Base-by-base conservation (phyloP, 345 rosid genomes). In the Draba incana region DNA sequence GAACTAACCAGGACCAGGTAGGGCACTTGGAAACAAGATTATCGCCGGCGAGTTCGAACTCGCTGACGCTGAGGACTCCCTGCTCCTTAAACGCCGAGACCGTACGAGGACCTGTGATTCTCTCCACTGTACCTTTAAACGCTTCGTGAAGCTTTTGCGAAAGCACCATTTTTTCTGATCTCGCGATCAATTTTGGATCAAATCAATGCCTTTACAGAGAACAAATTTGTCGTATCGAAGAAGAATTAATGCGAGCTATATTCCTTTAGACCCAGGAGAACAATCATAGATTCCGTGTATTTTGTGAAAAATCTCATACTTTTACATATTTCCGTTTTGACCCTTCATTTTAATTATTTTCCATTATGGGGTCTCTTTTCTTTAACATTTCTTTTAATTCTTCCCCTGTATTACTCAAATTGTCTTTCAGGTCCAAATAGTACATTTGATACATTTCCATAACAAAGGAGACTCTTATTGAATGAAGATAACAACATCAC, bases 1-100 rank as follows among this genome's bases (percentile, higher is more conserved):
- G 42, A 49, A 62, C 79, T 41, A 69, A 91, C 99, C 99, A 94
- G 28, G 98, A 94, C 99, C 99, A 92, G 66, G 99, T 94, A 15
- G 99, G 99, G 78, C 99, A 94, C 78, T 94, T 94, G 57, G 97
- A 81, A 74, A 92, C 99, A 71, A 94, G 98, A 75, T 95, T 95
- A 64, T 95, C 97, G 0, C 99, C 99, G 62, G 98, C 98, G 60
- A 91, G 77, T 51, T 88, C 60, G 74, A 94, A 91, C 74, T 94
- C 99, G 81, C 75, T 70, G 79, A 92, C 98, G 81, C 98, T 89
- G 57, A 94, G 94, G 23, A 95, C 99, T 61, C 99, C 98, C 77
- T 95, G 92, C 81, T 89, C 99, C 75, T 89, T 95, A 64, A 95
- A 95, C 61, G 98, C 99, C 27, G 99, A 86, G 74, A 88, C 89